A percentile compares a stretch with the other conserved stretches of the same genome.
These are phyloP conservation scores for Mycena metata DNA, from an alignment of 768 basidiomycete genomes.

Conservation along the genomic window DNA sequence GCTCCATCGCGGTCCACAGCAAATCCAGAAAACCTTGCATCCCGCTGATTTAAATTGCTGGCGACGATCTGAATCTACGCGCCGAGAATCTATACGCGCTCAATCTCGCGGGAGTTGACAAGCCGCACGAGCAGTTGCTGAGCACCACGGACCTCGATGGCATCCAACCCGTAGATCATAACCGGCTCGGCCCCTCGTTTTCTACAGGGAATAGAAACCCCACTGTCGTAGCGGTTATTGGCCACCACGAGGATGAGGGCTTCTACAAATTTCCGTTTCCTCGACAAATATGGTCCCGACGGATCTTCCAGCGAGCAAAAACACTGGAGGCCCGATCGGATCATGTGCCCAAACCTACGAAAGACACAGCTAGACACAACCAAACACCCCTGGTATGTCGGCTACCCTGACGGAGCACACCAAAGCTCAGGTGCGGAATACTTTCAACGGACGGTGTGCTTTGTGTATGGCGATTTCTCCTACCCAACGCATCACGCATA, in stretches of 20 bases:
- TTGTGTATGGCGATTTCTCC: no score
- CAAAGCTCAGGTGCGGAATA: no score
- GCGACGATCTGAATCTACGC: conserved; percentile 80
- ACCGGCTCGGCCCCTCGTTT: conserved; percentile 69
- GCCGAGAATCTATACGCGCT: conserved; percentile 91
- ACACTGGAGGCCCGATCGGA: no score
- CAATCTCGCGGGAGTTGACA: conserved; percentile 64
- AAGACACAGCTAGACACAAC: no score
- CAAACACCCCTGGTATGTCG: no score
- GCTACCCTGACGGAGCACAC: no score
- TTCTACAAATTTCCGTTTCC: conserved; percentile 75
- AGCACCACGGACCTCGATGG: conserved; percentile 75
- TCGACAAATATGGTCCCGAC: no score
- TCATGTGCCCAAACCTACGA: no score
- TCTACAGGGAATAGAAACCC: conserved; percentile 53
- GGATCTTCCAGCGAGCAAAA: no score
- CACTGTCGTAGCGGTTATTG: conserved; percentile 83
- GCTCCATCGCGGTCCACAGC: conserved; percentile 82
- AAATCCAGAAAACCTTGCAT: conserved; percentile 69
- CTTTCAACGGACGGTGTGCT: no score
- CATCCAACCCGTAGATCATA: conserved; percentile 86
- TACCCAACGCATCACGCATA: no score
- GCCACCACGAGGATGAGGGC: conserved; percentile 93
- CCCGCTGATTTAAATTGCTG: conserved; percentile 79
- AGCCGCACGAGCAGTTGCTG: conserved; percentile 69